Evolutionary conservation across 768 basidiomycete species (phyloP).

Genomic region (Pseudohyphozyma bogoriensis): DNA sequence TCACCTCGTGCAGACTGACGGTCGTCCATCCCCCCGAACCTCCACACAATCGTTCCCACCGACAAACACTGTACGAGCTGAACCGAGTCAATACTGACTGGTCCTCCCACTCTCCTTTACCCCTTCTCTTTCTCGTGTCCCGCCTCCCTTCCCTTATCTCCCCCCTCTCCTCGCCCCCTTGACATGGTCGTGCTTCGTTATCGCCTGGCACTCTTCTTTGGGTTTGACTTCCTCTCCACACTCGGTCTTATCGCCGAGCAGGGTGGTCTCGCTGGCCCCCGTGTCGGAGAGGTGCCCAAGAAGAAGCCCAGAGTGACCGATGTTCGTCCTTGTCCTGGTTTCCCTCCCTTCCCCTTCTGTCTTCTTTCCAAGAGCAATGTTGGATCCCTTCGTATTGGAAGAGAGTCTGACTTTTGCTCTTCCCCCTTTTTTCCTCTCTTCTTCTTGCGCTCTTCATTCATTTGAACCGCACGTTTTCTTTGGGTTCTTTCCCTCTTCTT

Average conservation of each 20-base stretch:
- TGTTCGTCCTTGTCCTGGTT: too few relatives aligned
- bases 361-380: not conserved
- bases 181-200: too few relatives aligned
- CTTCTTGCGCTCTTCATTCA: not conserved
- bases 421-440: not conserved
- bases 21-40: too few relatives aligned
- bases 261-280: conserved; percentile 26
- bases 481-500: conserved; percentile 19
- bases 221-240: too few relatives aligned
- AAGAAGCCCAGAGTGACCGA: conserved; percentile 36
- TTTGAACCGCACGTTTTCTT: conserved; percentile 23
- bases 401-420: not conserved
- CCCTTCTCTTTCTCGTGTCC: conserved; percentile 10
- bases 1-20: too few relatives aligned
- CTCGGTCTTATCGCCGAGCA: too few relatives aligned
- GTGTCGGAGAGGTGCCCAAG: conserved; percentile 32
- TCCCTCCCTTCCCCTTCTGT: not conserved
- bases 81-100: too few relatives aligned
- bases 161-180: conserved; percentile 8
- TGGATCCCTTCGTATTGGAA: not conserved
- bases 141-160: conserved; percentile 22
- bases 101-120: too few relatives aligned
- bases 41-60: too few relatives aligned
- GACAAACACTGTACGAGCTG: too few relatives aligned
- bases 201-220: too few relatives aligned